Evolutionary conservation across 345 rosid species (phyloP), one percentile per base, ranked within the genome.

Genomic region (Trapa incisa): DNA sequence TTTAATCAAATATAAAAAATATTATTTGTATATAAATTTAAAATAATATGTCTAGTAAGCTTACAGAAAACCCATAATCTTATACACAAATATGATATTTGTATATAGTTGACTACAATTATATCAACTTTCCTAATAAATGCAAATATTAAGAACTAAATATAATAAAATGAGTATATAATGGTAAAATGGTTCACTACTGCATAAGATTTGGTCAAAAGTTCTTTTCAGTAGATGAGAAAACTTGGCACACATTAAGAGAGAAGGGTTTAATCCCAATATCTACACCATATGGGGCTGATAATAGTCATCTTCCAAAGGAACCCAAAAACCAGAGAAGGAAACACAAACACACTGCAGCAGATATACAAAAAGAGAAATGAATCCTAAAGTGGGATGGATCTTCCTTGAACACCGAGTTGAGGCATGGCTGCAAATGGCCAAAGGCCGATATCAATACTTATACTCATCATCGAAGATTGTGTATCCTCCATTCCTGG

Each of bases 391-490:
- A 32, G 29, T 22, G 29, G 29, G 16, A 57, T 37, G 14, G 5
- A 57, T 45, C 11, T 22, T 33, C 12, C 61, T 57, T 32, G 7
- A 22, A 6, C 35, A 32, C 61, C 37, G 9, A 22, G 37, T 22
- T 1, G 1, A 29, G 61, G 63, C 15, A 58, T 35, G 12, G 37
- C 38, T 58, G 32, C 15, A 45, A 0, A 35, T 35, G 63, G 14
- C 14, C 16, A 58, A 6, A 12, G 13, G 13, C 11, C 10, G 39
- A 37, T 1, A 15, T 64, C 50, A 65, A 33, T 65, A 42, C 10
- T 17, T 65, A 65, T 29, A 43, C 29, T 41, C 37, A 32, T 65
- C 67, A 3, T 65, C 67, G 11, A 41, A 65, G 37, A 43, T 65
- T 16, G 67, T 8, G 22, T 65, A 43, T 17, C 50, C 67, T 41